Evolutionary conservation across 2,329 filamentous ascomycete genomes (phyloP), one percentile per base, ranked within the genome.

Genomic region (Coccinonectria pachysandricola): DNA sequence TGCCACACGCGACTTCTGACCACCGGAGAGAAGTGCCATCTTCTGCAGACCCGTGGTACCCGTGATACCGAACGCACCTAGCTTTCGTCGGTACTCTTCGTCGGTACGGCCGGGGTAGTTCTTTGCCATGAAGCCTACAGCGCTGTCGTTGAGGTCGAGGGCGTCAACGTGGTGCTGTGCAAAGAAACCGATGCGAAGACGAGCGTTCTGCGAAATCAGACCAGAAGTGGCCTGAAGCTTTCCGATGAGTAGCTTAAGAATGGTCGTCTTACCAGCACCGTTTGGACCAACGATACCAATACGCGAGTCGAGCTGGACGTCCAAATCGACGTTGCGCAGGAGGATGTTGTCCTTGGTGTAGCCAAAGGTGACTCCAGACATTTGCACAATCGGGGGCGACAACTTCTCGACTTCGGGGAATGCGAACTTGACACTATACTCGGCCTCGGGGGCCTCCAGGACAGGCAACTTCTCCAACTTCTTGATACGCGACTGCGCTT

Each of bases 211-310:
- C 6, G 84, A 86, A 39, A 98, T 93, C 31, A 93, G 50, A 41
- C 91, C 91, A 27, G 73, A 68, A 0, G 77, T 75, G 4, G 91
- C 75, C 31, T 74, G 58, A 13, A 98, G 70, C 46, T 84, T 83
- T 37, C 85, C 84, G 39, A 91, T 94, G 34, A 98, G 77, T n/a
- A 98, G 74, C 60, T 95, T 96, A 43, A 98, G 65, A n/a, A 95
- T 81, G 0, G 91, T 98, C 3, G 91, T 98, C 61, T 98, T 98
- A 69, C 91, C 91, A 22, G 91, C 91, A 58, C 91, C 91, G 68
- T 98, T 98, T 49, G 91, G 91, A 10, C 91, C 91, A n/a, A 98
- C 88, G 50, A 98, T 98, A 50, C 91, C 91, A 45, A 98, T 98
- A 38, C 91, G 82, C 7, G 88, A 96, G 60, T 98, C 91, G 21